Evolutionary conservation across 352 stramenopile genomes (phyloP), one percentile per base, ranked within the genome.

Genomic region (Phytophthora constricta): DNA sequence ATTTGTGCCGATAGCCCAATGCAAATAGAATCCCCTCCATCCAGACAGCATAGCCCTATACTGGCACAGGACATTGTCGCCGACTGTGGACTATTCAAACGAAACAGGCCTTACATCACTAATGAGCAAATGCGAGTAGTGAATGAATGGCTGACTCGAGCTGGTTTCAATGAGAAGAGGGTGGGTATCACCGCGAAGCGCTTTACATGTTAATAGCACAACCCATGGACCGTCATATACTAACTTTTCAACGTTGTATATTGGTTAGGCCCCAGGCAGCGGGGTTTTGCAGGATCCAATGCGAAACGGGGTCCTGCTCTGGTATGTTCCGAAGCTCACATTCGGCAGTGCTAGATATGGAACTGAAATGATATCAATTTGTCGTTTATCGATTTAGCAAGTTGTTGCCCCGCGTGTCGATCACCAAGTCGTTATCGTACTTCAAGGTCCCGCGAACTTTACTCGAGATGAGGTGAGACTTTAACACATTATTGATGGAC

Each of bases 291-390:
- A 81, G 7, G 70, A 84, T n/a, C 41, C 59, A 4, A 65, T 82
- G 41, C 72, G 76, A 16, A 84, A 81, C 20, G 76, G 76, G 8
- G 62, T 75, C 39, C 48, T 80, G 16, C 41, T 84, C 34, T 80
- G 76, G 76, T 84, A 68, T 42, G 31, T 37, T 37, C 7, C 31
- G 16, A 47, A 0, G 2, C 1, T 34, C 13, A n/a, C n/a, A n/a
- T n/a, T n/a, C n/a, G n/a, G n/a, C n/a, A n/a, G n/a, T n/a, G n/a
- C n/a, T n/a, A n/a, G n/a, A n/a, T n/a, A n/a, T n/a, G n/a, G n/a
- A n/a, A n/a, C n/a, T n/a, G n/a, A n/a, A n/a, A n/a, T n/a, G n/a
- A n/a, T n/a, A n/a, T n/a, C n/a, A n/a, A n/a, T 42, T 25, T 19
- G 27, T 19, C 23, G 27, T 43, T 33, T 22, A 5, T 54, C 8